Base-by-base conservation (phyloP, 345 rosid species). In the Orychophragmus violaceus region DNA sequence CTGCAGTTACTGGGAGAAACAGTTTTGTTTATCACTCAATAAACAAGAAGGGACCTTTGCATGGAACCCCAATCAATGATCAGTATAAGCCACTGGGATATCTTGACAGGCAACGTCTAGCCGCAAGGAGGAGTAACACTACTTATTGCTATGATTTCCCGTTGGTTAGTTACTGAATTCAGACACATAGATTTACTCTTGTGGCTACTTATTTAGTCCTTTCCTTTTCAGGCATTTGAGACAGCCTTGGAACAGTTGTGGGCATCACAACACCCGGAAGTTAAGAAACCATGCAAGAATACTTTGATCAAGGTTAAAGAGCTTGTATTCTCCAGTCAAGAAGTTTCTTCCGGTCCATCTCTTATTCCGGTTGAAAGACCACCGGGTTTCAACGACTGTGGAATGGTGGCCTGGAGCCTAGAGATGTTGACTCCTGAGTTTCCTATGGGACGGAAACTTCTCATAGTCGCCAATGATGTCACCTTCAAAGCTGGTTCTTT, bases 131-230 rank as follows among this genome's bases (percentile, higher is more conserved):
- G 68, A 89, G 79, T 71, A 85, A 68, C 79, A 89, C 99, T 45
- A 95, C 99, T 35, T 91, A 95, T 68, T 95, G 99, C 87, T 84
- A 95, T 64, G 99, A 95, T 77, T 95, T 95, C 70, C 99, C 97
- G 30, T 70, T 91, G 88, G 97, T 95, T 45, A 78, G 97, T 72
- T 61, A 30, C 58, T 36, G 48, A 64, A 59, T 12, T 66, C 29
- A 37, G 59, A 36, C 24, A 17, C 59, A 24, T 22, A 35, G 6
- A 5, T 44, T 32, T 19, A 42, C 14, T 36, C 41, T 22, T 32
- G 30, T 59, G 37, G 67, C 17, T 39, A 19, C 48, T 57, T 42
- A 35, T 25, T 46, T 75, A 13, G n/a, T n/a, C n/a, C n/a, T 58
- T 75, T 41, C 35, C 22, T 71, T 59, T 84, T 70, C 83, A 95